Percentiles rank a stretch among this genome's conserved stretches.
Conservation (phyloP, 768 basidiomycete species). For the Boletus pseudopeckii region DNA sequence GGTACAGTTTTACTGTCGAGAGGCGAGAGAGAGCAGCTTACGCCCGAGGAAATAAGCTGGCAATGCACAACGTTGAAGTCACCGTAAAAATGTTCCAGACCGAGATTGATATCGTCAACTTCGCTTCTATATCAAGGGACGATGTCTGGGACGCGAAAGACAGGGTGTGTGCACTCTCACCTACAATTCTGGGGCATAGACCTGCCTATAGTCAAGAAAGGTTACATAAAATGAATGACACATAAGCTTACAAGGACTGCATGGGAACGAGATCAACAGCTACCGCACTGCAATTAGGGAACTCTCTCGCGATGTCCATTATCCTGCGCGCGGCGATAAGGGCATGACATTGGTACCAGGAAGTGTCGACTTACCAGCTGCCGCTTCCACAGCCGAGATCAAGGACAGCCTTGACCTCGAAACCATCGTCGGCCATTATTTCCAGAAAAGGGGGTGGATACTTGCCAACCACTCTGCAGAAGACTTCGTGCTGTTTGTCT, state of each 20-base stretch:
- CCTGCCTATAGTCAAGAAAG: slow-evolving; percentile 35
- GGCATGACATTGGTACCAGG: not conserved
- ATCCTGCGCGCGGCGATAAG: slow-evolving; percentile 50
- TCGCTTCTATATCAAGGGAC: slow-evolving; percentile 53
- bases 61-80: slow-evolving; percentile 76
- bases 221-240: slow-evolving; percentile 9
- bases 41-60: slow-evolving; percentile 69
- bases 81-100: slow-evolving; percentile 77
- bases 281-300: slow-evolving; percentile 62
- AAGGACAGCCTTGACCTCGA: slow-evolving; percentile 58
- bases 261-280: slow-evolving; percentile 81
- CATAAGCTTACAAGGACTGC: slow-evolving; percentile 57
- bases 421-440: slow-evolving; percentile 57
- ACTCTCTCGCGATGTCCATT: slow-evolving; percentile 68
- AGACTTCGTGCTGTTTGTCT: slow-evolving; percentile 70
- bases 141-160: slow-evolving; percentile 3
- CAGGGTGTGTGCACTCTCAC: slow-evolving; percentile 33
- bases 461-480: slow-evolving; percentile 62
- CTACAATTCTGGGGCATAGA: slow-evolving; percentile 69
- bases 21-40: slow-evolving; percentile 37
- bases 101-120: slow-evolving; percentile 81
- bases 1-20: slow-evolving; percentile 14
- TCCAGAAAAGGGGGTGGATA: slow-evolving; percentile 58
- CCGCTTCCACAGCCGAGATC: slow-evolving; percentile 83
- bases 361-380: slow-evolving; percentile 50